Conservation (phyloP, 805 yeast species). For the Teunomyces gatunensis region DNA sequence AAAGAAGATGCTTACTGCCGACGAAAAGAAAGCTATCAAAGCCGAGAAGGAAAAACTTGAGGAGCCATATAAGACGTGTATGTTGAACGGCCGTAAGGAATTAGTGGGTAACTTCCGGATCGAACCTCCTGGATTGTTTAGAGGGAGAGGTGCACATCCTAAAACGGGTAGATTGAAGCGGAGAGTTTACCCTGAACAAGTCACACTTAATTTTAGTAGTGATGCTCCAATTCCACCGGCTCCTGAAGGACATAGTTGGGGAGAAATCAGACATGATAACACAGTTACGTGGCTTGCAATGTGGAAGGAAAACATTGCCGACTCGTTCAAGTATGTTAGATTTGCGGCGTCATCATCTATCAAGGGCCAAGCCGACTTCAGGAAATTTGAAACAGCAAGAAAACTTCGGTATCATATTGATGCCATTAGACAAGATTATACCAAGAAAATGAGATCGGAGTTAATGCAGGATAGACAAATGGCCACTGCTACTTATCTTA, state of each 20-base stretch:
- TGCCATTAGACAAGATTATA: slow-evolving; percentile 72
- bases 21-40: slow-evolving; percentile 74
- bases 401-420: slow-evolving; percentile 73
- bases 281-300: slow-evolving; percentile 94
- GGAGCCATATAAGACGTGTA: slow-evolving; percentile 78
- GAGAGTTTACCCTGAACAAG: slow-evolving; percentile 86
- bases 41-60: slow-evolving; percentile 72
- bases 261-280: slow-evolving; percentile 81
- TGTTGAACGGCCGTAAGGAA: slow-evolving; percentile 82
- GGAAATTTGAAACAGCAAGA: slow-evolving; percentile 92
- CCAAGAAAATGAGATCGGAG: slow-evolving; percentile 62
- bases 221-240: slow-evolving; percentile 74
- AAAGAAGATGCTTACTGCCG: slow-evolving; percentile 63
- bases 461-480: slow-evolving; percentile 85
- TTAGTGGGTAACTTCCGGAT: slow-evolving; percentile 91
- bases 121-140: slow-evolving; percentile 93
- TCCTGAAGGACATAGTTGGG: slow-evolving; percentile 90
- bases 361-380: slow-evolving; percentile 87
- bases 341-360: slow-evolving; percentile 88
- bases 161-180: slow-evolving; percentile 88
- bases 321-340: slow-evolving; percentile 81
- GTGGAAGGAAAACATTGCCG: slow-evolving; percentile 93
- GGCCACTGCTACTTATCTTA: slow-evolving; percentile 90
- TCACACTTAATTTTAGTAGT: slow-evolving; percentile 75
- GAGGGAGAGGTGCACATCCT: slow-evolving; percentile 98